phyloP scores from a whole-genome alignment of 768 basidiomycete genomes.

The Rhizopogon salebrosus region DNA sequence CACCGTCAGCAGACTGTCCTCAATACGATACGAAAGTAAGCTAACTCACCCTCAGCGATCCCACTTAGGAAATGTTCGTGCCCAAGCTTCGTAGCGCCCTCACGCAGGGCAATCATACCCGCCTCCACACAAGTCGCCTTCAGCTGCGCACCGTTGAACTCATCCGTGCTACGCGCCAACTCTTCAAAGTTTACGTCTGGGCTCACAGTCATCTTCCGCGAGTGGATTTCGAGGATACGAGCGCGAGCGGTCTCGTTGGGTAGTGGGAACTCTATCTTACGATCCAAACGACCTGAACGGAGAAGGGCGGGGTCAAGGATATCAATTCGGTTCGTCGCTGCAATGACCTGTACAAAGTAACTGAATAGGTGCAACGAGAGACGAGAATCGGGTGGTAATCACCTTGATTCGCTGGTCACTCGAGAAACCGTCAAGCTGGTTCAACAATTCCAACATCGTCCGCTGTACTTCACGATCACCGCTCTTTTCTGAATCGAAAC shows the following conservation, averaged over 20 bases:
- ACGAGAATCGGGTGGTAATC: constrained; percentile 6
- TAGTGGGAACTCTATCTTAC: constrained; percentile 98
- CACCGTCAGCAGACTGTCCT: constrained; percentile 12
- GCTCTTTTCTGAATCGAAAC: constrained; percentile 98
- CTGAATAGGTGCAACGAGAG: constrained; percentile 4
- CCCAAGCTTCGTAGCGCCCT: constrained; percentile 81
- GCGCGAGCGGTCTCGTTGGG: constrained; percentile 97
- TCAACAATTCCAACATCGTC: constrained; percentile 98
- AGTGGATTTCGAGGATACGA: constrained; percentile 93
- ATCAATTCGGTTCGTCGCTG: constrained; percentile 97
- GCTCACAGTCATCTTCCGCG: constrained; percentile 89
- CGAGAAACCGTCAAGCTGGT: constrained; percentile 96
- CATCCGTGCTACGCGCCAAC: constrained; percentile 92
- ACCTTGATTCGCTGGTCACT: constrained; percentile 98
- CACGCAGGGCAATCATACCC: constrained; percentile 96
- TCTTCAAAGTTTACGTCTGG: constrained; percentile 95
- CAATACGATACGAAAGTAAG: constrained; percentile 2
- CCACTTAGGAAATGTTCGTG: constrained; percentile 97
- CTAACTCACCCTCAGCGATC: constrained; percentile 74
- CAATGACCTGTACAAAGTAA: constrained; percentile 70
- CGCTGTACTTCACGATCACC: constrained; percentile 99
- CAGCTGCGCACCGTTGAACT: constrained; percentile 95
- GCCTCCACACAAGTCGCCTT: constrained; percentile 99
- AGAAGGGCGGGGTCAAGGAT: constrained; percentile 98
- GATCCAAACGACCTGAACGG: constrained; percentile 93